phyloP scores from a whole-genome alignment of 345 rosid species.

The Salix caprea region DNA sequence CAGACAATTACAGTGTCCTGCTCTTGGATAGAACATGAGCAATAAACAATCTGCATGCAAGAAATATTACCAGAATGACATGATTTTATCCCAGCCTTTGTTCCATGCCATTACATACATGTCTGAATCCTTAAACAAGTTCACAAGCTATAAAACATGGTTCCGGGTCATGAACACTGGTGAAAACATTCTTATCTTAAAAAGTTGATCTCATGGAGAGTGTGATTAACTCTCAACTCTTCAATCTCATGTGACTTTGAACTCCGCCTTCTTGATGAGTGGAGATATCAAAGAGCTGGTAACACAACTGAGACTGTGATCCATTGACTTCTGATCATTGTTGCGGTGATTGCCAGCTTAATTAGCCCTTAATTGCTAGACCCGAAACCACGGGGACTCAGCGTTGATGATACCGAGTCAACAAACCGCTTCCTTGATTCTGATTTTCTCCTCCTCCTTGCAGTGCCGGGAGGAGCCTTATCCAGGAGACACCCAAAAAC shows the following conservation, averaged over 20 bases:
- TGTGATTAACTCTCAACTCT: background rate
- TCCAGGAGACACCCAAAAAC: constrained; percentile 7
- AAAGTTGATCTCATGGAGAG: background rate
- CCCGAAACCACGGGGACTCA: constrained; percentile 82
- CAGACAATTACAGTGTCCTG: background rate
- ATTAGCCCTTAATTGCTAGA: constrained; percentile 41
- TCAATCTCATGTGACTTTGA: background rate
- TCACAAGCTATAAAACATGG: background rate
- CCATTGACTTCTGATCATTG: background rate
- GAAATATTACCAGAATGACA: background rate
- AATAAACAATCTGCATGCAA: background rate
- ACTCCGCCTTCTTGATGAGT: background rate
- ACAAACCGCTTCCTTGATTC: constrained; percentile 63
- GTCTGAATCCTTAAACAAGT: background rate
- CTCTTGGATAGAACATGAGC: background rate
- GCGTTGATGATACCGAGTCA: constrained; percentile 48
- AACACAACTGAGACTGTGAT: background rate
- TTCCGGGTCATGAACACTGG: background rate
- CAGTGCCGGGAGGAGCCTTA: constrained; percentile 89
- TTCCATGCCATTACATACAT: background rate
- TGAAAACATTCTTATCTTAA: background rate
- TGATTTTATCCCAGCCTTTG: background rate
- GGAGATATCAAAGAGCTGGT: background rate
- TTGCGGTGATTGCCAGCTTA: background rate
- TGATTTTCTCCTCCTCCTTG: constrained; percentile 68